phyloP scores from a whole-genome alignment of 768 basidiomycete species.

The Trametes villosa region DNA sequence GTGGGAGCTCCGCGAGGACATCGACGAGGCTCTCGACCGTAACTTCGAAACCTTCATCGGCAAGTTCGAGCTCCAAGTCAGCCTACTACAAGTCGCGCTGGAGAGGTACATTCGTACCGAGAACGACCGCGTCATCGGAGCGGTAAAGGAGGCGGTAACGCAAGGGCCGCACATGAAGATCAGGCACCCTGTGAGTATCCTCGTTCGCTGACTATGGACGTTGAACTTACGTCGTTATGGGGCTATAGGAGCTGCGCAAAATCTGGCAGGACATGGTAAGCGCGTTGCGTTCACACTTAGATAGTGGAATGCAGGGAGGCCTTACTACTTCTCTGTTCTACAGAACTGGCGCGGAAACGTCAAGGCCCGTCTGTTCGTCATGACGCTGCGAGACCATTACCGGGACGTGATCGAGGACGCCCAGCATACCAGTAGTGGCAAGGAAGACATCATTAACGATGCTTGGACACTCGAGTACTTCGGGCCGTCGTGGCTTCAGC shows the following conservation, averaged over 20 bases:
- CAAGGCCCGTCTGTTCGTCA: slow-evolving; percentile 53
- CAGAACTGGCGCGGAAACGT: slow-evolving; percentile 59
- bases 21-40: not conserved
- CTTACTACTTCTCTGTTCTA: not conserved
- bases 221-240: not conserved
- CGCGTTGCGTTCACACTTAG: too few relatives aligned
- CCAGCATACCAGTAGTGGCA: not conserved
- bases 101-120: too few relatives aligned
- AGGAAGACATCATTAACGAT: slow-evolving; percentile 24
- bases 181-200: slow-evolving; percentile 2
- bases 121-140: slow-evolving; percentile 1
- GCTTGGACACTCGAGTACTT: slow-evolving; percentile 41
- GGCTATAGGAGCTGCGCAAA: slow-evolving; percentile 45
- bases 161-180: slow-evolving; percentile 5
- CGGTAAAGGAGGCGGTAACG: not conserved
- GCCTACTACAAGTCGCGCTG: too few relatives aligned
- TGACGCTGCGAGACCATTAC: slow-evolving; percentile 45
- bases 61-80: slow-evolving; percentile 5
- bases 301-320: not conserved
- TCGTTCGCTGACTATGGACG: not conserved
- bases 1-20: slow-evolving; percentile 8
- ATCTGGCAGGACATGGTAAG: slow-evolving; percentile 60
- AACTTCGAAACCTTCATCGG: slow-evolving; percentile 6
- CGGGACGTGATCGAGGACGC: slow-evolving; percentile 25
- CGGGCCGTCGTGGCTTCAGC: slow-evolving; percentile 34